Base-by-base conservation (phyloP, 805 yeast genomes). In the Zygosaccharomyces bisporus region DNA sequence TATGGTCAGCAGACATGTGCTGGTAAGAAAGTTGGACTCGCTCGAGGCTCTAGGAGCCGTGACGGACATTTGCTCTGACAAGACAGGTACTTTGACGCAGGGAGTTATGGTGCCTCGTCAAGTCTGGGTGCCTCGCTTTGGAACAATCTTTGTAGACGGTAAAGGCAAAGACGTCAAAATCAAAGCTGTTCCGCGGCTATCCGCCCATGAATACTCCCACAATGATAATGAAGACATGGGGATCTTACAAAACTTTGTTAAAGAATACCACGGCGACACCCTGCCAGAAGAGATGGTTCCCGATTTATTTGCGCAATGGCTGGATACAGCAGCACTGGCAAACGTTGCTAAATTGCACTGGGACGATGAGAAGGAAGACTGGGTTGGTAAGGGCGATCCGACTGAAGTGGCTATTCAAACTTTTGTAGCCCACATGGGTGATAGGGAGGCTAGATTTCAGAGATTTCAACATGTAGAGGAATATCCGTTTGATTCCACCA, bases 31-130 rank as follows among this genome's bases (percentile, higher is more conserved):
- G 55, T 72, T 93, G 51, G 98, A 97, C 18, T 81, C 93, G 44
- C 95, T 93, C 27, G 97, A 90, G 67, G 91, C 97, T 3, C 74
- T 90, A 52, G 97, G 97, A 12, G 86, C 95, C 25, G 96, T 90
- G 32, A 89, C 88, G 56, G 96, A 88, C 43, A 86, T 89, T 53
- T 88, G 96, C 62, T 80, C 93, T 6, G 96, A 89, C 67, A 88
- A 89, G 56, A 89, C 96, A 1, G 93, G 93, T 48, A 89, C 96
- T 9, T 74, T 89, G 54, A 89, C 96, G 9, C 88, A 83, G 65
- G 89, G 88, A 61, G 90, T 84, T 58, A 86, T 88, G 95, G 83
- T 95, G 14, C 87, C 88, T 7, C 83, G 84, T 40, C 83, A 85
- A 55, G 57, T 86, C 8, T 88, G 96, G 95, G 63, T 84, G 37